phyloP scores from a whole-genome alignment of 768 basidiomycete species.

The Termitomyces sp. region DNA sequence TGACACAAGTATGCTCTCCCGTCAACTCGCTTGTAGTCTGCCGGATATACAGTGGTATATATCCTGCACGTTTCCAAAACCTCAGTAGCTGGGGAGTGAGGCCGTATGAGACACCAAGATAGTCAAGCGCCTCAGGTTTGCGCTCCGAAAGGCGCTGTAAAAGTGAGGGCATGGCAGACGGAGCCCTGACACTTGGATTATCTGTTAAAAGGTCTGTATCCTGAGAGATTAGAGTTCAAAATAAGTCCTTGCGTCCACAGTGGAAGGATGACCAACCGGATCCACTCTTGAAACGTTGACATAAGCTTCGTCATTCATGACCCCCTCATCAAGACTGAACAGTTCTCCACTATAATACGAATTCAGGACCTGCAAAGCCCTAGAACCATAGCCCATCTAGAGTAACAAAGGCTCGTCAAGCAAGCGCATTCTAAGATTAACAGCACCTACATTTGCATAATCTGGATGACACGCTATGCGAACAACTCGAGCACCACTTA shows the following conservation, averaged over 20 bases:
- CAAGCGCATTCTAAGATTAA: not conserved
- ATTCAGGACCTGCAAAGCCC: slow-evolving; percentile 82
- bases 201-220: slow-evolving; percentile 65
- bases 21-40: slow-evolving; percentile 94
- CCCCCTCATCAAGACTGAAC: slow-evolving; percentile 75
- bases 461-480: slow-evolving; percentile 95
- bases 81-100: slow-evolving; percentile 81
- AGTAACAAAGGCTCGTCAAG: not conserved
- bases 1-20: slow-evolving; percentile 94
- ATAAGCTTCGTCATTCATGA: slow-evolving; percentile 47
- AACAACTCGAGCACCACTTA: slow-evolving; percentile 90
- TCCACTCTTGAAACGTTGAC: slow-evolving; percentile 50
- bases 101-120: slow-evolving; percentile 95
- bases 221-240: slow-evolving; percentile 14
- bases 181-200: slow-evolving; percentile 63
- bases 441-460: slow-evolving; percentile 69
- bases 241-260: not conserved
- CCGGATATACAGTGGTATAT: slow-evolving; percentile 85
- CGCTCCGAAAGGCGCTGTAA: slow-evolving; percentile 86
- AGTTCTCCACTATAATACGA: slow-evolving; percentile 92
- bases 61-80: slow-evolving; percentile 96
- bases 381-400: slow-evolving; percentile 95
- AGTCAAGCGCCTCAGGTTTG: slow-evolving; percentile 87
- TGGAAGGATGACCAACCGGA: slow-evolving; percentile 22
- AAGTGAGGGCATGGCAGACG: slow-evolving; percentile 83